A percentile compares a stretch with the other conserved stretches of the same genome.
Conservation (phyloP, 345 rosid genomes). For the Balakata baccata region DNA sequence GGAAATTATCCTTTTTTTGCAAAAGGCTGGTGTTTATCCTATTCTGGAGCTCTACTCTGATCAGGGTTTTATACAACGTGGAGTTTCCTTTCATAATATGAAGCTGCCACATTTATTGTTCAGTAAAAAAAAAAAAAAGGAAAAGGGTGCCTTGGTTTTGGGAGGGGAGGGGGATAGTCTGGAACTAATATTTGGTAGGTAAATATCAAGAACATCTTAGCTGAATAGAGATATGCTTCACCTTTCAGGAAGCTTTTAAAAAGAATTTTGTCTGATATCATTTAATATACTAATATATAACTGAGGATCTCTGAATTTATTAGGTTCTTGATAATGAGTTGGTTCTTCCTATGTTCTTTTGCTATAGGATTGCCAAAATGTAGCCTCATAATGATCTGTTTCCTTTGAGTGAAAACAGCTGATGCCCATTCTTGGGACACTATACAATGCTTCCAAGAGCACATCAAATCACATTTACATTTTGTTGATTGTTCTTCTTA, state of each 20-base stretch:
- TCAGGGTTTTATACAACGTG: neutral
- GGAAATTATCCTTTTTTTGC: neutral
- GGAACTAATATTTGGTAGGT: neutral
- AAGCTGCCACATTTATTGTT: neutral
- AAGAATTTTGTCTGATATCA: neutral
- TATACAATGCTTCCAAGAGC: conserved; percentile 79
- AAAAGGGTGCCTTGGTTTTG: neutral
- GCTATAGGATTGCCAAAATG: conserved; percentile 2
- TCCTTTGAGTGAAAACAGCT: conserved; percentile 49
- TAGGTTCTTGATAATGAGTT: neutral
- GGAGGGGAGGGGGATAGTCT: neutral
- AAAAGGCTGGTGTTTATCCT: neutral
- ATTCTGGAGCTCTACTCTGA: neutral
- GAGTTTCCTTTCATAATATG: neutral
- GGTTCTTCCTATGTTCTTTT: neutral
- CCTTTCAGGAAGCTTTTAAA: neutral
- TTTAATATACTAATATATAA: neutral
- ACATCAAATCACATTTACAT: conserved; percentile 95
- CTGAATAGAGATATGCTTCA: neutral
- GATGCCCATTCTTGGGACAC: conserved; percentile 90
- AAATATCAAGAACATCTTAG: neutral
- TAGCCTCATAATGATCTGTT: conserved; percentile 18
- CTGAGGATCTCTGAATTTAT: neutral
- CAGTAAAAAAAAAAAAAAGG: neutral
- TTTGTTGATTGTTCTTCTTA: conserved; percentile 92